Evolutionary conservation across 2,329 filamentous ascomycete genomes (phyloP), one percentile per base, ranked within the genome.

Genomic region (Xylaria hypoxylon): DNA sequence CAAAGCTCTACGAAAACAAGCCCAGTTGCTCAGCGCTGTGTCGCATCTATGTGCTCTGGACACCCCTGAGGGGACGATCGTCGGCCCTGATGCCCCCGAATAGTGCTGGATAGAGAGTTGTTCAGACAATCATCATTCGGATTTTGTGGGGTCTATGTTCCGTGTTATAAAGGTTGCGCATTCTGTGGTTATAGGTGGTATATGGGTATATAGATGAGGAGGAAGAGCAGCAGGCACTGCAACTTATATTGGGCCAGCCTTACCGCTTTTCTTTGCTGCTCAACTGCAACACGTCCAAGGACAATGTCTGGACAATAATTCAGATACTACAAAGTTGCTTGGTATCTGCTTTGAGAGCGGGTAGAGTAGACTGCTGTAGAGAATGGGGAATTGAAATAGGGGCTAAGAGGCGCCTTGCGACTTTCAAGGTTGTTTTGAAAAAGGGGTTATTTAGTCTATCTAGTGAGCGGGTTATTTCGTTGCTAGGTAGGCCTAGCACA

Each of bases 371-470:
- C 26, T 24, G 17, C 24, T 59, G 13, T 1, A 50, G 8, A 51
- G 45, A 28, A 40, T 22, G 52, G 40, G n/a, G 26, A 35, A 13
- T 2, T 2, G n/a, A 22, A 26, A 51, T 35, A 42, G 47, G 35
- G 47, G 31, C 17, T 33, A n/a, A 26, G 47, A 50, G 13, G 33
- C 22, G 33, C n/a, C 47, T 13, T 15, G 35, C 31, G 47, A 52
- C 35, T 38, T 47, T 31, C 22, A 31, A 15, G 44, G 42, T 13
- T 28, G 42, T 15, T 53, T 40, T 15, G 13, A 22, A 48, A 56
- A 56, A 55, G 59, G 44, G 42, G 59, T 33, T 31, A 24, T 33
- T 52, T 7, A 11, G 35, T 38, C 13, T 15, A 11, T 28, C 28
- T 38, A 15, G 4, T 35, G 58, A 33, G 26, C 51, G n/a, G 38